Percentiles rank a stretch among this genome's conserved stretches.
Evolutionary conservation across 2,329 filamentous ascomycete genomes (phyloP).

Genomic region (Hyphodiscus sp.): DNA sequence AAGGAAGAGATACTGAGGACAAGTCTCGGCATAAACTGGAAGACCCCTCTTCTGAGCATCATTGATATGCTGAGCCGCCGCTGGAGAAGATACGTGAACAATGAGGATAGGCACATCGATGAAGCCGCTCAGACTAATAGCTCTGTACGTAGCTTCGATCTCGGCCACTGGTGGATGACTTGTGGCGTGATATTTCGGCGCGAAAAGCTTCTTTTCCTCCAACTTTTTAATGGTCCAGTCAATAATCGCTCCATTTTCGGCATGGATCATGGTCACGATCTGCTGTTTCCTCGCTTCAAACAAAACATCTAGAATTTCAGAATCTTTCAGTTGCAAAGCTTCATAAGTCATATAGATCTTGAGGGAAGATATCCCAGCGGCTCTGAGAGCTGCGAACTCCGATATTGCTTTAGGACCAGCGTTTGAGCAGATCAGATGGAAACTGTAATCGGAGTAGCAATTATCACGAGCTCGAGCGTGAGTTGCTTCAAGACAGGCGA

Average conservation of each 20-base stretch:
- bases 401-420: slow-evolving; percentile 31
- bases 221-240: slow-evolving; percentile 48
- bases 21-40: slow-evolving; percentile 48
- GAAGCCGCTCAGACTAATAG: slow-evolving; percentile 43
- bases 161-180: slow-evolving; percentile 44
- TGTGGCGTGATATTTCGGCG: slow-evolving; percentile 44
- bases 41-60: slow-evolving; percentile 41
- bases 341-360: slow-evolving; percentile 42
- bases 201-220: slow-evolving; percentile 40
- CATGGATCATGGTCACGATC: slow-evolving; percentile 50
- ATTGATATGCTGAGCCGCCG: slow-evolving; percentile 40
- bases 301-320: slow-evolving; percentile 37
- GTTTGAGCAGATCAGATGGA: slow-evolving; percentile 40
- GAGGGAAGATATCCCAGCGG: slow-evolving; percentile 36
- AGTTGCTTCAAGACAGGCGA: slow-evolving; percentile 36
- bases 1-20: slow-evolving; percentile 49
- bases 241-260: slow-evolving; percentile 48
- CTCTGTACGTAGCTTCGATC: slow-evolving; percentile 45
- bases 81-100: slow-evolving; percentile 45
- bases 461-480: slow-evolving; percentile 36
- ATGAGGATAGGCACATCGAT: slow-evolving; percentile 47
- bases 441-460: slow-evolving; percentile 43
- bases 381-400: slow-evolving; percentile 24
- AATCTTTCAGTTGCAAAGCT: slow-evolving; percentile 33
- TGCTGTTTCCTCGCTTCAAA: slow-evolving; percentile 36